A percentile compares a stretch with the other conserved stretches of the same genome.
Conservation (phyloP, 148 eudicot species). For the Spergularia marina region DNA sequence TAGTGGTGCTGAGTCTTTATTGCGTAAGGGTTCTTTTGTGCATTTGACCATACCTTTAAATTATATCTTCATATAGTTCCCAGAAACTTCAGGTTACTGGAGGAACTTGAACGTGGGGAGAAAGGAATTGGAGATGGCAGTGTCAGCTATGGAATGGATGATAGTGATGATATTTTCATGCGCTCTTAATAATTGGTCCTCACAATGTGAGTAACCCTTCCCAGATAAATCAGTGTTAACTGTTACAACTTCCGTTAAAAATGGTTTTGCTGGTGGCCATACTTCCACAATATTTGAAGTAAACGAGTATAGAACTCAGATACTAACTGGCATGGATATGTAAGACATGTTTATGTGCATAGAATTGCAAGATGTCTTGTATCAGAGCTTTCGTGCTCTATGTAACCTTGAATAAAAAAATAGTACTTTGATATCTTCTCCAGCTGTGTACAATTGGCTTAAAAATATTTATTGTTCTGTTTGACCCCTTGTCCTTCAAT, state of each 20-base stretch:
- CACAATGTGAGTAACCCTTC: slow-evolving; percentile 40
- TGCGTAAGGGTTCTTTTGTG: neutral
- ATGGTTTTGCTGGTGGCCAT: neutral
- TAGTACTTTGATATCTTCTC: no score
- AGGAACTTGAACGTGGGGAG: slow-evolving; percentile 64
- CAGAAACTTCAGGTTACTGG: slow-evolving; percentile 54
- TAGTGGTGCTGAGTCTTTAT: neutral
- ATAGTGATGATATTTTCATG: slow-evolving; percentile 58
- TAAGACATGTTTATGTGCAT: no score
- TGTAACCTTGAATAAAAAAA: no score
- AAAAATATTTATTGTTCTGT: neutral
- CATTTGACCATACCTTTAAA: neutral
- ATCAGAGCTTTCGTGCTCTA: no score
- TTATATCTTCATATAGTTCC: slow-evolving; percentile 34
- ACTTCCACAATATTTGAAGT: neutral
- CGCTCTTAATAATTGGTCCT: slow-evolving; percentile 62
- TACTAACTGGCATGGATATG: no score
- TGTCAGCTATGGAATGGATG: slow-evolving; percentile 67
- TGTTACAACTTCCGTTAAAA: neutral
- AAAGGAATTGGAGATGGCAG: slow-evolving; percentile 68
- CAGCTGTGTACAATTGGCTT: neutral
- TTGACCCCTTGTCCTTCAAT: no score
- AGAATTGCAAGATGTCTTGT: no score
- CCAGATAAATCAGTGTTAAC: neutral
- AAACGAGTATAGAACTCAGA: neutral